Evolutionary conservation across 179 eudicot genomes (phyloP).

Genomic region (Beta macrorhiza): DNA sequence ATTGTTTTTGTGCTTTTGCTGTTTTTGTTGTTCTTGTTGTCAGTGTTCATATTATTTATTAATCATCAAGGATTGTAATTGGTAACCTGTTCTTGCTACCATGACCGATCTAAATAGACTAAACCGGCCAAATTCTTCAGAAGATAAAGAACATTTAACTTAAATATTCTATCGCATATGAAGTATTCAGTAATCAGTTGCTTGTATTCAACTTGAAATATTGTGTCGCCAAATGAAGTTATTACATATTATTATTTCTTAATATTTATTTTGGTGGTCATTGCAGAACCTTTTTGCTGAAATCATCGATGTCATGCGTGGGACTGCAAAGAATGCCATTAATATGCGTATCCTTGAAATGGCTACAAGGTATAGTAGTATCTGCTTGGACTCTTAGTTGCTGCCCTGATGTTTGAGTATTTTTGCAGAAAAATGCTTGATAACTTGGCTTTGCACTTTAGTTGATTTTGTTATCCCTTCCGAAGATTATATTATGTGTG

Average conservation of each 20-base stretch:
- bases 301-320: slow-evolving; percentile 59
- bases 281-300: slow-evolving; percentile 58
- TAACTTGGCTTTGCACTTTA: neutral
- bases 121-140: too few relatives aligned
- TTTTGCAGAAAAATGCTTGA: neutral
- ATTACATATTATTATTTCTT: neutral
- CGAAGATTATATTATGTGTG: neutral
- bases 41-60: neutral
- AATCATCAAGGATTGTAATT: too few relatives aligned
- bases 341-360: slow-evolving; percentile 53
- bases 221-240: neutral
- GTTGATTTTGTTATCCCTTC: neutral
- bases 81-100: too few relatives aligned
- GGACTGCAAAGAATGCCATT: slow-evolving; percentile 53
- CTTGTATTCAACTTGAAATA: neutral
- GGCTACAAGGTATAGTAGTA: slow-evolving; percentile 48
- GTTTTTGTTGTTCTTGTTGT: neutral
- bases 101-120: too few relatives aligned
- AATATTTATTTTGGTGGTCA: neutral
- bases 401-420: neutral
- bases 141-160: neutral
- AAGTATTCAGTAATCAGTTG: neutral
- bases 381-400: neutral
- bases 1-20: neutral
- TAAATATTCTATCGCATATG: neutral